phyloP scores from a whole-genome alignment of 768 basidiomycete species.

The Rhodotorula kratochvilovae region DNA sequence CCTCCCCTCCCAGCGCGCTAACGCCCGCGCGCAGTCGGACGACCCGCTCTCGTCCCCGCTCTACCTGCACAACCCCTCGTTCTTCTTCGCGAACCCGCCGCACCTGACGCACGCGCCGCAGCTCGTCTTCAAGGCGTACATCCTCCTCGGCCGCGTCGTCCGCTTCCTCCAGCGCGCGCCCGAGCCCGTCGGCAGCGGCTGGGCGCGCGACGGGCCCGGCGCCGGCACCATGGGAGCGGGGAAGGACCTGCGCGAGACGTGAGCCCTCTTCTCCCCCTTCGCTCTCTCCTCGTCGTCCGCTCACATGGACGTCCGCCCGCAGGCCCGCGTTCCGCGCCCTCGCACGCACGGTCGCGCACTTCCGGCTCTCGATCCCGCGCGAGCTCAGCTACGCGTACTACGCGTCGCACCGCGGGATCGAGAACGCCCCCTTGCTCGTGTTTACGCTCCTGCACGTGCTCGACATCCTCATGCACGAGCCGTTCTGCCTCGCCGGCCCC shows the following conservation, averaged over 20 bases:
- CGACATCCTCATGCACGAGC: conserved; percentile 39
- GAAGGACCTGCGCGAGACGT: conserved; percentile 13
- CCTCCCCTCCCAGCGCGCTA: neutral
- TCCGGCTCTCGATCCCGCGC: conserved; percentile 39
- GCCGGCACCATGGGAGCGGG: no score
- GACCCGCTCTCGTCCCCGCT: conserved; percentile 26
- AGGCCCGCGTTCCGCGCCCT: conserved; percentile 40
- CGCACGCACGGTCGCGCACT: conserved; percentile 32
- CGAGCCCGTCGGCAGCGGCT: conserved; percentile 6
- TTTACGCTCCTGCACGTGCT: conserved; percentile 23
- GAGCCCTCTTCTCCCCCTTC: no score
- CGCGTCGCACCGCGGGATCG: neutral
- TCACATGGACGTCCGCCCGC: neutral
- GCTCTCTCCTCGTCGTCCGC: neutral
- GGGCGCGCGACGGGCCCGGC: neutral
- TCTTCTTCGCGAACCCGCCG: conserved; percentile 28
- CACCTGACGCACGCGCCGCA: conserved; percentile 19
- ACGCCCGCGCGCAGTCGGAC: neutral
- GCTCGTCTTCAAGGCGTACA: conserved; percentile 27
- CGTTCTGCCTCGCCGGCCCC: conserved; percentile 8
- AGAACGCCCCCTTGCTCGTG: conserved; percentile 12
- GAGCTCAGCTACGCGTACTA: conserved; percentile 22
- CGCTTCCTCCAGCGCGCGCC: conserved; percentile 25
- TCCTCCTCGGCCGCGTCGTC: conserved; percentile 28
- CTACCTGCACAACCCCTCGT: conserved; percentile 24